Evolutionary conservation across 2,329 filamentous ascomycete species (phyloP).

Genomic region (Epichloe glyceriae): DNA sequence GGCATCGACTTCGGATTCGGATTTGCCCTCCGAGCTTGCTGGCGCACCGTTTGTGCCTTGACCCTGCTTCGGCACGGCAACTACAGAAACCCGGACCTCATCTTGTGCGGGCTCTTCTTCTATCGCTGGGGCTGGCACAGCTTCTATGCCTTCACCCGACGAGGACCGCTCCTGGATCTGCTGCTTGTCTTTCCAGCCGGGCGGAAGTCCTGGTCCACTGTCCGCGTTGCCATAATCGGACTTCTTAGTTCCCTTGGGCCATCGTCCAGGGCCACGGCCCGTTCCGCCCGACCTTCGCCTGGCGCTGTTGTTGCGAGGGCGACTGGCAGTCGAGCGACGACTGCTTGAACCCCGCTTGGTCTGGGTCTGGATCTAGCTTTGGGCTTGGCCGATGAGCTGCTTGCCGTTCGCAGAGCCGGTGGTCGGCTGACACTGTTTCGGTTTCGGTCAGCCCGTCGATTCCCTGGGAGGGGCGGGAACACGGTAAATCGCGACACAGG

Average conservation of each 20-base stretch:
- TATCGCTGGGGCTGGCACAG: slow-evolving; percentile 5
- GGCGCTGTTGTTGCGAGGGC: slow-evolving; percentile 28
- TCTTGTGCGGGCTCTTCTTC: slow-evolving; percentile 18
- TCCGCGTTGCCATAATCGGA: slow-evolving; percentile 54
- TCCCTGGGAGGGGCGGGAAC: slow-evolving; percentile 50
- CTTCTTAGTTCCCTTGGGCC: slow-evolving; percentile 57
- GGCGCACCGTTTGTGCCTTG: slow-evolving; percentile 9
- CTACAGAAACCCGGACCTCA: slow-evolving; percentile 20
- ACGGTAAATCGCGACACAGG: slow-evolving; percentile 64
- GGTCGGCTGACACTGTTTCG: slow-evolving; percentile 29
- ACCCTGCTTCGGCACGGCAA: slow-evolving; percentile 9
- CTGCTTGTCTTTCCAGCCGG: slow-evolving; percentile 34
- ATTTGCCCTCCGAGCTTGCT: background rate
- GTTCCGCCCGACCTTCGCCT: slow-evolving; percentile 48
- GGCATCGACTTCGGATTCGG: slow-evolving; percentile 1
- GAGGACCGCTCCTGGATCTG: slow-evolving; percentile 9
- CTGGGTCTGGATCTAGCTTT: slow-evolving; percentile 25
- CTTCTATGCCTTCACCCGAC: slow-evolving; percentile 8
- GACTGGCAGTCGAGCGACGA: slow-evolving; percentile 20
- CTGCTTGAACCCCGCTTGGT: slow-evolving; percentile 20
- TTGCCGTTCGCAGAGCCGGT: slow-evolving; percentile 20
- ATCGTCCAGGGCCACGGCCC: slow-evolving; percentile 50
- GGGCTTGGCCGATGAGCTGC: slow-evolving; percentile 27
- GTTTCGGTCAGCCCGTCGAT: slow-evolving; percentile 34
- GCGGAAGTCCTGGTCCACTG: slow-evolving; percentile 50